Evolutionary conservation across 1,284 basidiomycete genomes (phyloP), one percentile per base, ranked within the genome.

Genomic region (Ceraceosorus guamensis): DNA sequence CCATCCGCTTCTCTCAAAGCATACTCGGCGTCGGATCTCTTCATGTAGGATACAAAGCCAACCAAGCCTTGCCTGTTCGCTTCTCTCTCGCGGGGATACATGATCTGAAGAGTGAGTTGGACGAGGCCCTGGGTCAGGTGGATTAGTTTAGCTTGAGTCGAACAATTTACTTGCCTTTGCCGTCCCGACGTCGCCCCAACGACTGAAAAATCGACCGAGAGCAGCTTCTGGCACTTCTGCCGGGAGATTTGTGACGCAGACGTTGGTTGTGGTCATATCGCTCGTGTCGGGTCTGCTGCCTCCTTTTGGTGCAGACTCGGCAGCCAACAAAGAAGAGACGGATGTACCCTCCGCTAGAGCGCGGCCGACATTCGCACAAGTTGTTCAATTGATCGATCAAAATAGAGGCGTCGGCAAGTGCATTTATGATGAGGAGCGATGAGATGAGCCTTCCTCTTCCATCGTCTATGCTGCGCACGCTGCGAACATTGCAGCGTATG

Each of bases 31-130:
- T 93, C 90, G 59, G 83, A 83, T 37, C 93, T 83, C 60, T 84
- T 87, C 90, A 97, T 95, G 77, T 86, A 98, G 0, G 91, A 88
- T 3, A 98, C 92, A 69, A 97, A 98, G 0, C 92, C 93, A 60
- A 88, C 89, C 41, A 96, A 79, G 10, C 88, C 88, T 7, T 83
- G 73, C 59, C 81, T 83, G 78, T 87, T 84, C 58, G 8, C 37
- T 8, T 8, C 37, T 8, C 37, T n/a, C 47, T 50, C 52, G 37
- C 37, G 39, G 11, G 67, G 65, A 63, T 66, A 67, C 66, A 73
- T 69, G 58, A 72, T 67, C 56, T 65, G 53, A 6, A n/a, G n/a
- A n/a, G n/a, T n/a, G n/a, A n/a, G n/a, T n/a, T n/a, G n/a, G 49
- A 44, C 24, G 24, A 11, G 52, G 56, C 48, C 46, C 57, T 33